Base-by-base conservation (phyloP, 257 asterid genomes). In the Orobanche coerulescens region DNA sequence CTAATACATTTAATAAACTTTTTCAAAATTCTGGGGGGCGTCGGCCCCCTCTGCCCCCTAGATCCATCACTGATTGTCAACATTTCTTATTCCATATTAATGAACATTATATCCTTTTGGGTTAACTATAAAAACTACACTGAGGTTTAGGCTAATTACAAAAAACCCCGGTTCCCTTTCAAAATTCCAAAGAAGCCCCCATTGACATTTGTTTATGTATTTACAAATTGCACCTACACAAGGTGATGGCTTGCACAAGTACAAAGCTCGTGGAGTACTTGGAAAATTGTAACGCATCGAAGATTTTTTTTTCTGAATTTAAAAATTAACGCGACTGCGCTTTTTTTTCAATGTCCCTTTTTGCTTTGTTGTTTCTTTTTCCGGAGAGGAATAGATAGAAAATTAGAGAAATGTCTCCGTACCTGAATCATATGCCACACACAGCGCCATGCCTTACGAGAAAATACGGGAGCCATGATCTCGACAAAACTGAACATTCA, bases 401-500 rank as follows among this genome's bases (percentile, higher is more conserved):
- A 34, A 34, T 5, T 1, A 34, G 12, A 34, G 5, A 34, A 34
- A 42, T 36, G 11, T 36, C 9, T 5, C 20, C 13, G 6, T 20
- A 50, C 59, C 59, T 52, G 59, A 52, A 52, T 30, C 59, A 52
- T 52, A 52, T 52, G 40, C 59, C 59, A 52, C 6, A 52, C 59
- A 28, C 59, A 52, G 2, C 59, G 37, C 59, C 59, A 52, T 0
- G 59, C 59, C 37, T 52, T 15, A n/a, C 59, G 59, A 26, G 59
- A 52, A 52, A 52, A 52, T 6, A 52, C 59, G 5, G 59, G 59
- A 4, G 59, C 59, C 59, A 52, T 52, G 12, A 52, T 52, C 22
- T 52, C 59, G 16, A 52, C 59, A 52, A 52, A 52, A 5, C 59
- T 52, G 59, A 1, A 14, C 1, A 4, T 52, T 11, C 33, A 23